Evolutionary conservation across 306 rosid genomes (phyloP).

Genomic region (Quercus alba): DNA sequence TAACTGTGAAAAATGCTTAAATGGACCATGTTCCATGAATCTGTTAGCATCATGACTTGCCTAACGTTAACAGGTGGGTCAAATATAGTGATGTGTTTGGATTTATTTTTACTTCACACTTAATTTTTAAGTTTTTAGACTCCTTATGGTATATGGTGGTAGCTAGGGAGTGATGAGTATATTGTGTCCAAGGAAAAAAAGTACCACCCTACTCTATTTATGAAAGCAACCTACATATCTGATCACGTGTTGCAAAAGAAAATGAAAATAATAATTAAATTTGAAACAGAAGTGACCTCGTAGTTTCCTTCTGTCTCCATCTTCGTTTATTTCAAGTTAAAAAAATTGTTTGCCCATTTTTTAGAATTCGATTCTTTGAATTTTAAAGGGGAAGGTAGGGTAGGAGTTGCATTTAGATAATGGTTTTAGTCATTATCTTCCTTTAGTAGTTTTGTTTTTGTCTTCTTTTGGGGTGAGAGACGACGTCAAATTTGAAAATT

Average conservation of each 20-base stretch:
- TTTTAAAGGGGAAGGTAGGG: not conserved
- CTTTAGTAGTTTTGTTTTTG: not conserved
- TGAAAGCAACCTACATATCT: not conserved
- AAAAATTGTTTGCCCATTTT: not conserved
- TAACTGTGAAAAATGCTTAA: conserved; percentile 11
- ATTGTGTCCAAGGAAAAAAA: not conserved
- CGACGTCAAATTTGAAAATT: not conserved
- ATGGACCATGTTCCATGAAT: conserved; percentile 58
- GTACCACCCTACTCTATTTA: not conserved
- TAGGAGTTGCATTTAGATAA: not conserved
- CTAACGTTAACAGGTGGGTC: conserved; percentile 35
- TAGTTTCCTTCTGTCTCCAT: not conserved
- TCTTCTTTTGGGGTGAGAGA: not conserved
- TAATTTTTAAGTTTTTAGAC: not conserved
- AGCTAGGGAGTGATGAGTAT: not conserved
- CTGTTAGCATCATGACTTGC: conserved; percentile 50
- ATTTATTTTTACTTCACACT: conserved; percentile 5
- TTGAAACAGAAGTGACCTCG: conserved; percentile 19
- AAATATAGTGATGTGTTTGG: conserved; percentile 15
- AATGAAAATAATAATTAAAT: not conserved
- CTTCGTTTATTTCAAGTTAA: not conserved
- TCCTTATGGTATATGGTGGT: not conserved
- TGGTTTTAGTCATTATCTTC: not conserved
- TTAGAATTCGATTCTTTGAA: not conserved
- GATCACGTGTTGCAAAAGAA: not conserved